Evolutionary conservation across 2,329 filamentous ascomycete species (phyloP), one percentile per base, ranked within the genome.

Genomic region (Phialophora tarda): DNA sequence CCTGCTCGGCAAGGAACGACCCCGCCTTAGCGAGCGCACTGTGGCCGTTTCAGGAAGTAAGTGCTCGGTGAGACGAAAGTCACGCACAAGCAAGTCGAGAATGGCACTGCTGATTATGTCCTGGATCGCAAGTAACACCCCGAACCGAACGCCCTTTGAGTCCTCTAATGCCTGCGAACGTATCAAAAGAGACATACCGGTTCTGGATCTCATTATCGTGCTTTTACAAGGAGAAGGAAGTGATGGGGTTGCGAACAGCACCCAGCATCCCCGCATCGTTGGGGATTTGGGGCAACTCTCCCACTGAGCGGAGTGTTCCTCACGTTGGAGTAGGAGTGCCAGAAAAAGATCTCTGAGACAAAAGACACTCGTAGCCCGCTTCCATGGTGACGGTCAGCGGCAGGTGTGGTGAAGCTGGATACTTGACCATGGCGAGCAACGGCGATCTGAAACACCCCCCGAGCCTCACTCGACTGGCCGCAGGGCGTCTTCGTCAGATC

Each of bases 381-480:
- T 44, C 38, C 14, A 12, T 17, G 4, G 17, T 51, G 48, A 5
- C 26, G 48, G 21, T 51, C 10, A 44, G 17, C 17, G 17, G 14
- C 14, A 14, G 48, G 24, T 51, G 21, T 23, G 14, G 23, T 51
- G 48, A 51, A 51, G 21, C 21, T 23, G 23, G 26, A 51, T 51
- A 51, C 23, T 28, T 14, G 48, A 51, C 23, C 48, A 58, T 58
- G 55, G 55, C 55, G n/a, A 58, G 28, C 32, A 58, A 58, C 34
- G 32, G 55, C 21, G 55, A 58, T 26, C 21, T 34, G 12, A 58
- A 58, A 17, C 55, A 58, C 21, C 34, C 55, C 26, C 54, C 53
- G 6, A 59, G 23, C 34, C 44, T 77, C 30, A 66, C 64, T 38
- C 59, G 60, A 8, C 64, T 63, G 7, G 54, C 59, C 7, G 38